Percentiles rank a stretch among this genome's conserved stretches.
Evolutionary conservation across 2,329 filamentous ascomycete species (phyloP).

Genomic region (Fusarium redolens): DNA sequence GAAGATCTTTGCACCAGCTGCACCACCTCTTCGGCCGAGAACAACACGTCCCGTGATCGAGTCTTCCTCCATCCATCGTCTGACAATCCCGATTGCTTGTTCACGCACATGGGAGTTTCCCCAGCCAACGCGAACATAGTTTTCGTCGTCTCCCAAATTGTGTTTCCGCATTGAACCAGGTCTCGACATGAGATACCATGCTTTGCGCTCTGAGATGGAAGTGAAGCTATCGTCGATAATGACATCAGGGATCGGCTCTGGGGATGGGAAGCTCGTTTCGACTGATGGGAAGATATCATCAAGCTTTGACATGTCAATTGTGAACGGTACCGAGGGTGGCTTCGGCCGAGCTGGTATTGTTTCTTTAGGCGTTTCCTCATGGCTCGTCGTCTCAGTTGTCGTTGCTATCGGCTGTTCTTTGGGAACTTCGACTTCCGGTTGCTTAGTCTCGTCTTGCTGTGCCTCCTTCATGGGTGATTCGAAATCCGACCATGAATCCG

Average conservation of each 20-base stretch:
- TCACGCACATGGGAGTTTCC: slow-evolving; percentile 62
- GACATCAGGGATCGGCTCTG: slow-evolving; percentile 57
- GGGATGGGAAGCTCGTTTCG: slow-evolving; percentile 40
- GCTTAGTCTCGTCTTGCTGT: not conserved
- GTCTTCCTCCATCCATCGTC: slow-evolving; percentile 75
- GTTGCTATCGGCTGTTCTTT: not conserved
- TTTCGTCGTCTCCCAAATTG: slow-evolving; percentile 67
- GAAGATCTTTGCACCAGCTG: slow-evolving; percentile 64
- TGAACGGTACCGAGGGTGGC: slow-evolving; percentile 32
- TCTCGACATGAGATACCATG: slow-evolving; percentile 73
- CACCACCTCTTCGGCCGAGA: slow-evolving; percentile 52
- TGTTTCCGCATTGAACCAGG: slow-evolving; percentile 69
- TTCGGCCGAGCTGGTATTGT: slow-evolving; percentile 3
- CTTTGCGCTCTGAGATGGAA: slow-evolving; percentile 67
- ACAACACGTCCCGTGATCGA: slow-evolving; percentile 64
- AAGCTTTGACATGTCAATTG: slow-evolving; percentile 51
- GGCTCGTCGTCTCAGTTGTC: not conserved
- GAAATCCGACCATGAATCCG: slow-evolving; percentile 37
- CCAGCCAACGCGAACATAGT: slow-evolving; percentile 71
- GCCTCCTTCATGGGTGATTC: slow-evolving; percentile 27
- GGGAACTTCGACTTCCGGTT: not conserved
- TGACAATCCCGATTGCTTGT: slow-evolving; percentile 68
- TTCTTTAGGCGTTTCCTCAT: not conserved
- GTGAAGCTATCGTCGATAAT: slow-evolving; percentile 65
- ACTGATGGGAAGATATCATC: slow-evolving; percentile 49